These are phyloP conservation scores for Achaetomium macrosporum DNA, from an alignment of 2,329 filamentous ascomycete species.

Conservation along the genomic window DNA sequence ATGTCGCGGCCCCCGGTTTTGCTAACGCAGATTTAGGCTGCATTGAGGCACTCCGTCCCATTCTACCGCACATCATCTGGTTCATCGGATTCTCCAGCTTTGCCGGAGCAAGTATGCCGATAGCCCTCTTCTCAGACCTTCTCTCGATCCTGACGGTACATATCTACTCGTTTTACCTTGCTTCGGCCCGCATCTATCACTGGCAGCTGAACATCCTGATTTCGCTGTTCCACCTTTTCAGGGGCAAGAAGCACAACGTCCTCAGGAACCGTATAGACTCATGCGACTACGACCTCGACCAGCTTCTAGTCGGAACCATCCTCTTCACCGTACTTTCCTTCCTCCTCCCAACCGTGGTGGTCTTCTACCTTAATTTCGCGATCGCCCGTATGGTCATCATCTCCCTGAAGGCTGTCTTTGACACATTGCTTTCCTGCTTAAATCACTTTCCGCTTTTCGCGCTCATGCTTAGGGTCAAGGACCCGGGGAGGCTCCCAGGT, in stretches of 20 bases:
- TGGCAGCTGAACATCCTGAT: slow-evolving; percentile 97
- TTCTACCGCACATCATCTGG: slow-evolving; percentile 81
- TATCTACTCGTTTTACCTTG: slow-evolving; percentile 97
- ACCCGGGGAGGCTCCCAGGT: slow-evolving; percentile 83
- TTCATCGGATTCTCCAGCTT: slow-evolving; percentile 93
- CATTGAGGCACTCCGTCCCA: slow-evolving; percentile 69
- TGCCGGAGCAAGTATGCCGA: slow-evolving; percentile 92
- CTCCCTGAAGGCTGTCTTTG: slow-evolving; percentile 80
- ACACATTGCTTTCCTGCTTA: slow-evolving; percentile 85
- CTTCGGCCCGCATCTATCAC: slow-evolving; percentile 93
- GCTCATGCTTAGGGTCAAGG: slow-evolving; percentile 91
- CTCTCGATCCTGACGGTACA: slow-evolving; percentile 87
- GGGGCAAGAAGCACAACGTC: slow-evolving; percentile 96
- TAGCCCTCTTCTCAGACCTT: slow-evolving; percentile 90
- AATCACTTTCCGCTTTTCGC: slow-evolving; percentile 98
- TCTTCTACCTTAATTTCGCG: slow-evolving; percentile 96
- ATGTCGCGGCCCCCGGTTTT: slow-evolving; percentile 8
- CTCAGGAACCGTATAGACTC: slow-evolving; percentile 96
- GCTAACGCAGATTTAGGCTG: slow-evolving; percentile 48
- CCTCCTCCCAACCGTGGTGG: slow-evolving; percentile 85
- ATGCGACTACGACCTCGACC: slow-evolving; percentile 97
- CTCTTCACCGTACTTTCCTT: slow-evolving; percentile 95
- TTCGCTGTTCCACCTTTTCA: slow-evolving; percentile 97
- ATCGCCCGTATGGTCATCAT: slow-evolving; percentile 94
- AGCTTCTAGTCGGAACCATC: slow-evolving; percentile 92